Base-by-base conservation (phyloP, 2,329 filamentous ascomycete species). In the Seiridium cupressi region DNA sequence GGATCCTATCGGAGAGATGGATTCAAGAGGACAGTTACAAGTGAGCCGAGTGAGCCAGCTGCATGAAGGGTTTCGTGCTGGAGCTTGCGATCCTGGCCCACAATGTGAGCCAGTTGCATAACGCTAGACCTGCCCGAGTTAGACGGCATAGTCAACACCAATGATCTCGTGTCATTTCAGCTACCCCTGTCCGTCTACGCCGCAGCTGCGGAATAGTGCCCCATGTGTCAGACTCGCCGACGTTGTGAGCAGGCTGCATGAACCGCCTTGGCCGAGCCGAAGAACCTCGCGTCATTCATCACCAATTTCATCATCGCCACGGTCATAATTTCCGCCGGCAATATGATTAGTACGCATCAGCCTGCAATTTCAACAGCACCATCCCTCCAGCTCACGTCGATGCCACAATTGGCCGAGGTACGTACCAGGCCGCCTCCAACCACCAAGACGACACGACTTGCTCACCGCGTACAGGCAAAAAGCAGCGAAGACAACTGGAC, bases 401-500 rank as follows among this genome's bases (percentile, higher is more conserved):
- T 75, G 72, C 70, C 71, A 60, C 74, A 77, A 62, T 68, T 78
- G 65, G 70, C 70, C 60, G 73, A 77, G 70, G 74, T 76, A 68
- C 48, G 66, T 71, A 63, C 48, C 55, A 61, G 46, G 44, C 46
- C 38, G 53, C 18, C 46, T 58, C 56, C 35, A 55, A 60, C 59
- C 48, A 57, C 44, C 53, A 60, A 64, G 34, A 59, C 57, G 59
- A 63, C 47, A 59, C 62, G 61, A 66, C 44, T 67, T 70, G 60
- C 73, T 74, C 51, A 73, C 63, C 38, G 13, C 44, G 32, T 64
- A 63, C 51, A 79, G 76, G 76, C 76, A 6, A 71, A 62, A 66
- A 70, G 63, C 59, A 66, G 53, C 36, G 71, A 78, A 62, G 79
- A 81, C 56, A 73, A 80, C 67, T 81, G 79, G 78, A 80, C 77